phyloP scores from a whole-genome alignment of 139 green algal genomes.

The Chlamydomonas sp. region DNA sequence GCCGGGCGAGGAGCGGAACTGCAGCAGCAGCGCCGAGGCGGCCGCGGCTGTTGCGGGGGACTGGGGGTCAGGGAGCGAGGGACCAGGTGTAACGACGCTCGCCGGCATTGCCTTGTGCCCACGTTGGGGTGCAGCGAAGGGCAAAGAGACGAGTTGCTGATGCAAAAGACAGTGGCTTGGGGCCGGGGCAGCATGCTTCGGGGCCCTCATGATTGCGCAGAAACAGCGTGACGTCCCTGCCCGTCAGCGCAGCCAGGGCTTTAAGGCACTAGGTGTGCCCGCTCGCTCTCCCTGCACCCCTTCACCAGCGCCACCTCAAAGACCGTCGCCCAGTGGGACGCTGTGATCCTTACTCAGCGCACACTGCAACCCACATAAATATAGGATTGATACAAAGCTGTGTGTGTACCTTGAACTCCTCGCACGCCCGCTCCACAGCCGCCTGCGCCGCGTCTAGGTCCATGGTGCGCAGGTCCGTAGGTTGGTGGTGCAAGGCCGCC shows the following conservation, averaged over 20 bases:
- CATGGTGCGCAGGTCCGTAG: not conserved
- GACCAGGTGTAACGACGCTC: not conserved
- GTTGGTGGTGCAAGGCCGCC: not conserved
- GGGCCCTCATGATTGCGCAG: too few species aligned
- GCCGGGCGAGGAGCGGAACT: conserved; percentile 58
- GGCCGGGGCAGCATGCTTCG: too few species aligned
- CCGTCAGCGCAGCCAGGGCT: too few species aligned
- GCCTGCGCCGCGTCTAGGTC: conserved; percentile 21
- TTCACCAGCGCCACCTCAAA: too few species aligned
- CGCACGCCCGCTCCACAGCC: conserved; percentile 58
- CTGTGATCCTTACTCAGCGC: not conserved
- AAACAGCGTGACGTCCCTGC: too few species aligned
- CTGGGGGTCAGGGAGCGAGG: not conserved
- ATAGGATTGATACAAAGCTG: not conserved
- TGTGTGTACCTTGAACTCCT: conserved; percentile 47
- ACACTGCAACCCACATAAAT: not conserved
- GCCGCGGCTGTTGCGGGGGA: conserved; percentile 12
- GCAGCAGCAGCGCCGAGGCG: conserved; percentile 49
- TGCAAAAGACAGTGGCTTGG: not conserved
- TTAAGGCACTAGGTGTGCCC: too few species aligned
- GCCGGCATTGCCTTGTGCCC: not conserved
- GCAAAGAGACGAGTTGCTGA: not conserved
- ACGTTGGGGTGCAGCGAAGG: not conserved
- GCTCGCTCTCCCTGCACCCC: too few species aligned
- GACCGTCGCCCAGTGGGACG: too few species aligned